Conservation (phyloP, 2,329 filamentous ascomycete genomes). For the Fusarium mexicanum region DNA sequence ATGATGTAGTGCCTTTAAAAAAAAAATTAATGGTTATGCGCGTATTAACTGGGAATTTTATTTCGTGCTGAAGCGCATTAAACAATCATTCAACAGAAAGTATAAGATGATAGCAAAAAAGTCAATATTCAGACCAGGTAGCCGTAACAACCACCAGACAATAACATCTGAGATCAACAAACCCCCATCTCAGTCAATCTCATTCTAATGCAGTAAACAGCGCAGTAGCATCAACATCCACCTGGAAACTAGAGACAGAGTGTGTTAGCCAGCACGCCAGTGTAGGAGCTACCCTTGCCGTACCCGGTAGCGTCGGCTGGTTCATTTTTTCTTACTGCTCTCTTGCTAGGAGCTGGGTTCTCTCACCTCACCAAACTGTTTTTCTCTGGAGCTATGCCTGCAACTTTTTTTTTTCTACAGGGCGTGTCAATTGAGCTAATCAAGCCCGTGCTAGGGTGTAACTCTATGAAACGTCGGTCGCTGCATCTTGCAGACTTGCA, state of each 20-base stretch:
- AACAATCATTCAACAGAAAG: neutral
- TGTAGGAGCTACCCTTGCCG: constrained; percentile 37
- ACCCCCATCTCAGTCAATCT: constrained; percentile 15
- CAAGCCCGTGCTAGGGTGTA: constrained; percentile 27
- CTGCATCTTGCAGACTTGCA: constrained; percentile 35
- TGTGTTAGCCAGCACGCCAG: constrained; percentile 37
- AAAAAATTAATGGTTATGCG: neutral
- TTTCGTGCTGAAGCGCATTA: neutral
- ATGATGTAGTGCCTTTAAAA: constrained; percentile 1
- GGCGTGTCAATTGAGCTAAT: constrained; percentile 21
- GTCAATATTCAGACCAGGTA: constrained; percentile 1
- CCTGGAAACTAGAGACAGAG: constrained; percentile 23
- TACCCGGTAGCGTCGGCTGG: constrained; percentile 42
- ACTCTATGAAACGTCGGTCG: constrained; percentile 37
- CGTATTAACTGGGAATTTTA: neutral
- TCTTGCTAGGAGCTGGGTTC: neutral
- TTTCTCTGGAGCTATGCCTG: constrained; percentile 2
- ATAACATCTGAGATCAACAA: constrained; percentile 34
- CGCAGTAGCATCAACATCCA: constrained; percentile 32
- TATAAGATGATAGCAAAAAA: neutral
- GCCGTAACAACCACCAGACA: constrained; percentile 29
- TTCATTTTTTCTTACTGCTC: constrained; percentile 25
- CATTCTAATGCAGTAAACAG: constrained; percentile 30
- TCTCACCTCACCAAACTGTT: neutral
- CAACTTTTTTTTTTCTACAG: neutral